Evolutionary conservation across 176 grass and related monocot species (phyloP).

Genomic region (Zoysia pacifica): DNA sequence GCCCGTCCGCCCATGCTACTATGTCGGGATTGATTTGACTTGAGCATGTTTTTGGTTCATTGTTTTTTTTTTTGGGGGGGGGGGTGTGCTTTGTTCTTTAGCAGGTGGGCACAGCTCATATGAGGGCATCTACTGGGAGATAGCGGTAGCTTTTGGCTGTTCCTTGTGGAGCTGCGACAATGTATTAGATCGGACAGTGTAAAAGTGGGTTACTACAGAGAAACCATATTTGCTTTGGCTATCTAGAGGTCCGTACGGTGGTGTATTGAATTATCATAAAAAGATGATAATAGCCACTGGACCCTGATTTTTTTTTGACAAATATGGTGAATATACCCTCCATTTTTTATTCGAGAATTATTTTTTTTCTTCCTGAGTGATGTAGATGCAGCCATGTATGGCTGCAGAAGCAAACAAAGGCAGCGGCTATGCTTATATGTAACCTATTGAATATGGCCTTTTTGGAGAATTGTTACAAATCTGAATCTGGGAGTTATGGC

Average conservation of each 20-base stretch:
- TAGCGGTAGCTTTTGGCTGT: constrained; percentile 7
- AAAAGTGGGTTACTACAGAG: constrained; percentile 11
- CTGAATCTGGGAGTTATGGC: not conserved
- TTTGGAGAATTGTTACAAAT: not conserved
- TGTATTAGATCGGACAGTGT: not conserved
- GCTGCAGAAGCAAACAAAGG: not conserved
- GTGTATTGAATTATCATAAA: too few relatives aligned
- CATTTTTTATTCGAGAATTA: constrained; percentile 2
- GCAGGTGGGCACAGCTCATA: not conserved
- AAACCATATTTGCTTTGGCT: not conserved
- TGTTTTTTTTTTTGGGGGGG: not conserved
- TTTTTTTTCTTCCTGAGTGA: constrained; percentile 1
- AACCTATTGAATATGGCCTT: not conserved
- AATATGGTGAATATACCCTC: not conserved
- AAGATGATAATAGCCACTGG: too few relatives aligned
- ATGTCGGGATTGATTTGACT: constrained; percentile 33
- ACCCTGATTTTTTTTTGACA: not conserved
- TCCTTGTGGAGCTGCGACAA: not conserved
- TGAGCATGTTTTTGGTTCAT: not conserved
- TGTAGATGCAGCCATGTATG: constrained; percentile 6
- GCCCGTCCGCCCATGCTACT: constrained; percentile 1
- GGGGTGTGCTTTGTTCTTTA: constrained; percentile 25
- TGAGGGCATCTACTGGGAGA: not conserved
- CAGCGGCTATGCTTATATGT: too few relatives aligned
- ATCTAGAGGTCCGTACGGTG: not conserved